Conservation (phyloP, 306 rosid species). For the Cyclanthera cordifolia region DNA sequence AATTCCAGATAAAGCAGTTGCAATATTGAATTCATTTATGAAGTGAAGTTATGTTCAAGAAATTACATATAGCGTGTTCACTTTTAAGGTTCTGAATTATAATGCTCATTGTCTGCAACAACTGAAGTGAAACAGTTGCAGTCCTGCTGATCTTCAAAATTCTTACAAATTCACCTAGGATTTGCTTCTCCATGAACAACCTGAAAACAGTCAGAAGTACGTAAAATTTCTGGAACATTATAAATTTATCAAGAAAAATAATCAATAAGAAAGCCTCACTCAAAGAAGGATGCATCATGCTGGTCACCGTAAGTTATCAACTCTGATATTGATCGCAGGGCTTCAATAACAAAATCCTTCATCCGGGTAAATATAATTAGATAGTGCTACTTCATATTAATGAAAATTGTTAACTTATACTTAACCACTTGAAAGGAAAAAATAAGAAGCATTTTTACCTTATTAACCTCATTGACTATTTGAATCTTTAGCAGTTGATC, state of each 20-base stretch:
- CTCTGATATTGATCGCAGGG: slow-evolving; percentile 85
- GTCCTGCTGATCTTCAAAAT: slow-evolving; percentile 60
- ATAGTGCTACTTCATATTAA: background rate
- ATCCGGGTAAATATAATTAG: slow-evolving; percentile 20
- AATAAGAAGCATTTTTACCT: slow-evolving; percentile 34
- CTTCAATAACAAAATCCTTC: slow-evolving; percentile 85
- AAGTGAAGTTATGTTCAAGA: slow-evolving; percentile 15
- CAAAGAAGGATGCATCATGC: slow-evolving; percentile 66
- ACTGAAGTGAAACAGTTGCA: slow-evolving; percentile 58
- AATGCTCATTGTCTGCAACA: slow-evolving; percentile 87
- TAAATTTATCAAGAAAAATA: slow-evolving; percentile 17
- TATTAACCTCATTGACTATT: slow-evolving; percentile 67
- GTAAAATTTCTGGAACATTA: slow-evolving; percentile 13
- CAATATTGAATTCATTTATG: slow-evolving; percentile 8
- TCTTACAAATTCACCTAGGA: slow-evolving; percentile 81
- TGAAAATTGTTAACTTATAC: background rate
- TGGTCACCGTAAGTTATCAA: slow-evolving; percentile 89
- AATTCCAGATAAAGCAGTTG: background rate
- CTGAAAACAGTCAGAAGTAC: slow-evolving; percentile 34
- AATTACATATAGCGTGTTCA: slow-evolving; percentile 88
- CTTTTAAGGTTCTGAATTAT: slow-evolving; percentile 80
- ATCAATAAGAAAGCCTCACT: slow-evolving; percentile 44
- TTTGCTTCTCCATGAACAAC: slow-evolving; percentile 93
- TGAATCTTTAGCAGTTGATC: slow-evolving; percentile 67
- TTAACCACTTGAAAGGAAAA: slow-evolving; percentile 6